Conservation (phyloP, 352 stramenopile genomes). For the Globisporangium mamillatum region DNA sequence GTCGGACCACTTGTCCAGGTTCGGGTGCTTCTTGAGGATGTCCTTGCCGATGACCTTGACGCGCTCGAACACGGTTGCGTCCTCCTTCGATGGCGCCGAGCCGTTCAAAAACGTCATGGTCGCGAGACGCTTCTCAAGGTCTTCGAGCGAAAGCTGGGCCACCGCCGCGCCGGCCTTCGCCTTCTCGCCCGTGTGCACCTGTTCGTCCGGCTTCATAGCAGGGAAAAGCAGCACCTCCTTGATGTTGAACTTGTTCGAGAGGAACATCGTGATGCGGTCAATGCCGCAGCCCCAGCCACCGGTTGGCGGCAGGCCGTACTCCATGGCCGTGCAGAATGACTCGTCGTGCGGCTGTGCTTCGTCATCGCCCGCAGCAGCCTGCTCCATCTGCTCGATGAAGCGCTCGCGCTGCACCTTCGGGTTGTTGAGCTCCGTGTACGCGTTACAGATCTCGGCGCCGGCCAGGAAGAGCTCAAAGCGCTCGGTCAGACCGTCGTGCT, state of each 20-base stretch:
- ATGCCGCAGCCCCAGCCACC: constrained; percentile 97
- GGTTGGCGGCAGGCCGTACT: constrained; percentile 97
- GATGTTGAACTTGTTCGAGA: constrained; percentile 92
- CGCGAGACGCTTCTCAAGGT: constrained; percentile 64
- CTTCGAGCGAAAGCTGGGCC: constrained; percentile 30
- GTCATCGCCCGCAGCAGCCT: constrained; percentile 76
- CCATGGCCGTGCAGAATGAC: constrained; percentile 91
- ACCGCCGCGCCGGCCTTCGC: background rate
- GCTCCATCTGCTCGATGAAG: constrained; percentile 81
- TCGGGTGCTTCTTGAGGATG: constrained; percentile 67
- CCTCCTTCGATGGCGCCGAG: constrained; percentile 66
- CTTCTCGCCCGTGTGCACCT: constrained; percentile 26
- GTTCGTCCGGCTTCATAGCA: constrained; percentile 97
- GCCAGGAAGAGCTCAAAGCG: constrained; percentile 98
- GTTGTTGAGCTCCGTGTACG: constrained; percentile 99
- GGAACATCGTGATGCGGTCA: constrained; percentile 97
- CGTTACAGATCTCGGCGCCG: constrained; percentile 97
- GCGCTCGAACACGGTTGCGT: constrained; percentile 58
- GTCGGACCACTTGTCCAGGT: constrained; percentile 73
- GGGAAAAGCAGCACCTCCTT: constrained; percentile 99
- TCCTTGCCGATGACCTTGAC: constrained; percentile 81
- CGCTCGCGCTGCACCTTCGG: constrained; percentile 87
- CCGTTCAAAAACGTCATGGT: constrained; percentile 66
- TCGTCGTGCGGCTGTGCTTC: constrained; percentile 93
- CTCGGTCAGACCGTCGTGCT: constrained; percentile 92